Evolutionary conservation across 768 basidiomycete species (phyloP).

Genomic region (Lanmaoa pseudosensibilis): DNA sequence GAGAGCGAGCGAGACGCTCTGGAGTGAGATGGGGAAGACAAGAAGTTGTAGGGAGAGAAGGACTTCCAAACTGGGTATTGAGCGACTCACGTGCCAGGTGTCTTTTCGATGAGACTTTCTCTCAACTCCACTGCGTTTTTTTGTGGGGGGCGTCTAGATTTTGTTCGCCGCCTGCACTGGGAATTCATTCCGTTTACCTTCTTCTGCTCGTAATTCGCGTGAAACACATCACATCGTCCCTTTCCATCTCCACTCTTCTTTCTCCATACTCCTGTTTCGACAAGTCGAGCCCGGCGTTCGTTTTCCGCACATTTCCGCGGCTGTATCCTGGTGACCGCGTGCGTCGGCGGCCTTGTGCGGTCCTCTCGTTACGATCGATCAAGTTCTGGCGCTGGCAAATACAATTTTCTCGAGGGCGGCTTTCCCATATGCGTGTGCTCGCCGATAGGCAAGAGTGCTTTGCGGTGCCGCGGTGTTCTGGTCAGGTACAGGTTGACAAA

Average conservation of each 20-base stretch:
- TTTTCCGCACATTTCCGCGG: neutral
- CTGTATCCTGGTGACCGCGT: neutral
- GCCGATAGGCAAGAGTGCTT: neutral
- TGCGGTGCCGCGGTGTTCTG: neutral
- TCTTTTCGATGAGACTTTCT: neutral
- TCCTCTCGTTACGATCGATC: neutral
- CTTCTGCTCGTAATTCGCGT: neutral
- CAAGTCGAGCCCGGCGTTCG: neutral
- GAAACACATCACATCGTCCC: neutral
- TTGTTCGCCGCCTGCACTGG: neutral
- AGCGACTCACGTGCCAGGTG: constrained; percentile 16
- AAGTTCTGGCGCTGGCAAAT: neutral
- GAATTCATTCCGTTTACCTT: neutral
- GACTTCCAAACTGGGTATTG: constrained; percentile 26
- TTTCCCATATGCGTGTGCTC: neutral
- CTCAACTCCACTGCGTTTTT: neutral
- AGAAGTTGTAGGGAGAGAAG: constrained; percentile 28
- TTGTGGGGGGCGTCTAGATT: neutral
- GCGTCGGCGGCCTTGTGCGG: neutral
- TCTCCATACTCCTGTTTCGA: neutral
- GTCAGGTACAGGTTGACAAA: constrained; percentile 2
- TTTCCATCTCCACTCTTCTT: neutral
- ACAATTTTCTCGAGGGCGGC: neutral
- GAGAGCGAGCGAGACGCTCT: constrained; percentile 19
- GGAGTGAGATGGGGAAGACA: constrained; percentile 17